Percentiles rank a stretch among this genome's conserved stretches.
These are phyloP conservation scores for Auxenochlorella pyrenoidosa DNA, from an alignment of 139 green algal genomes.

Conservation along the genomic window DNA sequence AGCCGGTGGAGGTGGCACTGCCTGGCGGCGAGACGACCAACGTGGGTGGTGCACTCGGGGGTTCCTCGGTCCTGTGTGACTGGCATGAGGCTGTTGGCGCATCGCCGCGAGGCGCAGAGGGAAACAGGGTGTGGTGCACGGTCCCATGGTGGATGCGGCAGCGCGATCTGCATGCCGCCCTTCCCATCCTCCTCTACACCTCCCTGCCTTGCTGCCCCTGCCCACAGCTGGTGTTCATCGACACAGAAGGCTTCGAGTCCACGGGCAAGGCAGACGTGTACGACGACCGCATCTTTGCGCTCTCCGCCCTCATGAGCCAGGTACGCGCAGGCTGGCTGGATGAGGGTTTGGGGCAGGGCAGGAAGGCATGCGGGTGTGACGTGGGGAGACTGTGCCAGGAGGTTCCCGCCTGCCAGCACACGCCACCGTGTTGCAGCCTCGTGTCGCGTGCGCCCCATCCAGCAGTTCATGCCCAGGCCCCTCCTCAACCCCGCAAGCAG, in stretches of 20 bases:
- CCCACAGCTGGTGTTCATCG: slow-evolving; percentile 82
- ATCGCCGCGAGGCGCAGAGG: too few species aligned
- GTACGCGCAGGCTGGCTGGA: slow-evolving; percentile 32
- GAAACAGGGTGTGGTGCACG: neutral
- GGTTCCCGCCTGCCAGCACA: too few species aligned
- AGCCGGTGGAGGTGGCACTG: slow-evolving; percentile 55
- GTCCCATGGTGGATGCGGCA: neutral
- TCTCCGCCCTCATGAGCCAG: slow-evolving; percentile 79
- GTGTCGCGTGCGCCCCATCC: too few species aligned
- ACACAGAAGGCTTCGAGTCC: slow-evolving; percentile 96
- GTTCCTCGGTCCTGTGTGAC: neutral
- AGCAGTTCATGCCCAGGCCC: too few species aligned
- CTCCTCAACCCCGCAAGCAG: too few species aligned
- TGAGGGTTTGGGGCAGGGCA: neutral
- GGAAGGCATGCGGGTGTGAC: neutral
- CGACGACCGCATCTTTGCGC: slow-evolving; percentile 95
- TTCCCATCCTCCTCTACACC: too few species aligned
- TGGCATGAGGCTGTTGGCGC: neutral
- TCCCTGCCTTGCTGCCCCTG: neutral
- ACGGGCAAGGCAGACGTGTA: slow-evolving; percentile 90
- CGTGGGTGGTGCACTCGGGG: neutral
- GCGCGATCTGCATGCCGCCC: neutral
- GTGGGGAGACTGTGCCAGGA: too few species aligned
- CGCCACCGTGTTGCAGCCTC: too few species aligned
- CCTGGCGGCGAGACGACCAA: slow-evolving; percentile 34